phyloP scores from a whole-genome alignment of 2,329 filamentous ascomycete genomes.

The Claviceps cyperi region DNA sequence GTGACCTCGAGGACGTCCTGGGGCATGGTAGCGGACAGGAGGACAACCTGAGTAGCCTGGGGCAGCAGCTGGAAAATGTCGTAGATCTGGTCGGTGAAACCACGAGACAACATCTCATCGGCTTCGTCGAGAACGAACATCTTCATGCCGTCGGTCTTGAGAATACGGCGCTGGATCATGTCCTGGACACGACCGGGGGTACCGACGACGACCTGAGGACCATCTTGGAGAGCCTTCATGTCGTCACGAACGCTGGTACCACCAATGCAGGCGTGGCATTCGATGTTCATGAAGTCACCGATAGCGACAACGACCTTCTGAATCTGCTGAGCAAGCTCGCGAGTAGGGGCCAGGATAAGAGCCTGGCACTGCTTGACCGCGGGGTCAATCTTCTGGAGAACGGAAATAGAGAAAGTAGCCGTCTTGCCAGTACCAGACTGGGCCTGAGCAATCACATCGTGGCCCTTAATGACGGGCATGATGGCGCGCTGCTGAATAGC shows the following conservation, averaged over 20 bases:
- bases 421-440: conserved; percentile 99
- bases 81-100: conserved; percentile 99
- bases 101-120: conserved; percentile 98
- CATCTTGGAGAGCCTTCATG: conserved; percentile 94
- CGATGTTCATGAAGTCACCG: conserved; percentile 98
- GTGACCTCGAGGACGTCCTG: conserved; percentile 98
- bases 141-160: conserved; percentile 97
- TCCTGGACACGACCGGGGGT: conserved; percentile 97
- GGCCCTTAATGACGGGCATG: conserved; percentile 99
- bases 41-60: conserved; percentile 94
- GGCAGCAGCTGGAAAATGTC: conserved; percentile 99
- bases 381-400: conserved; percentile 96
- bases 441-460: conserved; percentile 98
- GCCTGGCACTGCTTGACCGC: conserved; percentile 95
- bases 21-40: conserved; percentile 96
- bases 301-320: conserved; percentile 98
- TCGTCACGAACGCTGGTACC: conserved; percentile 96
- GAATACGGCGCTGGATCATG: conserved; percentile 97
- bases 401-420: conserved; percentile 97
- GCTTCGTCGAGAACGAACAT: conserved; percentile 99
- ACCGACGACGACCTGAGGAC: conserved; percentile 92
- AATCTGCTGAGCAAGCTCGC: conserved; percentile 97
- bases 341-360: conserved; percentile 91
- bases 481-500: conserved; percentile 99
- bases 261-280: conserved; percentile 98